Percentiles rank a stretch among this genome's conserved stretches.
Conservation (phyloP, 139 green algal genomes). For the Gonium pectorale region DNA sequence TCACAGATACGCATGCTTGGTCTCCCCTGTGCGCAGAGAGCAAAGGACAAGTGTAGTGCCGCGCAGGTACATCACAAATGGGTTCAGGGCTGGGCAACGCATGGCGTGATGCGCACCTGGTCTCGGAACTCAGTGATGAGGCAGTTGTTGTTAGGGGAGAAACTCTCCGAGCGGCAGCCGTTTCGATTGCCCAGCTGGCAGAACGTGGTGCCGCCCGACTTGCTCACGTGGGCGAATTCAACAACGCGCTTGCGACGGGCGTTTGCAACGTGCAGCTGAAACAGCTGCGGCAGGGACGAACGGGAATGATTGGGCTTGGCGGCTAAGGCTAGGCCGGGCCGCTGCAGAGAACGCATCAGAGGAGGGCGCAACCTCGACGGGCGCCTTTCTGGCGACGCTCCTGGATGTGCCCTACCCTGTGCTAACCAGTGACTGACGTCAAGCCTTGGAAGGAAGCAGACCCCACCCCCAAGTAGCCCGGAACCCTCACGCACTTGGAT, state of each 20-base stretch:
- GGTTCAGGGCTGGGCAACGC: not conserved
- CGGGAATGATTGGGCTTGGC: too few species aligned
- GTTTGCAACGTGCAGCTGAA: not conserved
- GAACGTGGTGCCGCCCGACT: constrained; percentile 25
- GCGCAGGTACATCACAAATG: not conserved
- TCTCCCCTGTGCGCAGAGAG: not conserved
- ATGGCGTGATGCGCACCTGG: not conserved
- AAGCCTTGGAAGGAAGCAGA: not conserved
- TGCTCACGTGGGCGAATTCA: constrained; percentile 30
- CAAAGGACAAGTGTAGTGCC: not conserved
- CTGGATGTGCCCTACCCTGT: too few species aligned
- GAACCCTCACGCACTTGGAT: not conserved
- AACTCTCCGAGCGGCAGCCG: constrained; percentile 14
- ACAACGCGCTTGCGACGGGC: not conserved
- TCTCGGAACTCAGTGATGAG: not conserved
- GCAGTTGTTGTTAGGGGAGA: not conserved
- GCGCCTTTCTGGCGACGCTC: too few species aligned
- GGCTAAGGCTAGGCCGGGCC: too few species aligned
- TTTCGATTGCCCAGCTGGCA: constrained; percentile 14
- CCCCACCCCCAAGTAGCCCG: not conserved
- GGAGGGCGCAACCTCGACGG: not conserved
- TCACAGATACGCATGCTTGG: not conserved
- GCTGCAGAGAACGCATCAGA: not conserved
- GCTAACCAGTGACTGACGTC: too few species aligned
- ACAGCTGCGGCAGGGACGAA: too few species aligned